Evolutionary conservation across 148 eudicot species (phyloP).

Genomic region (Persicaria maculosa): DNA sequence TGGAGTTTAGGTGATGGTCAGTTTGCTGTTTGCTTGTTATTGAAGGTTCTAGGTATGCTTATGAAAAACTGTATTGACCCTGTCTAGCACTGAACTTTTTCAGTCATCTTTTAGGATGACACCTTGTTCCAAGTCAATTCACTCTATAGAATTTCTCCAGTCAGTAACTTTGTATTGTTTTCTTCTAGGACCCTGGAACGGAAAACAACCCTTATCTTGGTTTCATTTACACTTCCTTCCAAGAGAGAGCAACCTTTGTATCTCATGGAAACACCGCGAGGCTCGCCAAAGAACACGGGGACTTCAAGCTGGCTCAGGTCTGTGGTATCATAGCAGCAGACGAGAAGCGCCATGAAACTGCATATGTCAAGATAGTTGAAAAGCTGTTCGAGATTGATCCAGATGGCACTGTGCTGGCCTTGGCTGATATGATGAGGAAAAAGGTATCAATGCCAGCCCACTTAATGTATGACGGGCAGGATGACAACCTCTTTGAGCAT

Average conservation of each 20-base stretch:
- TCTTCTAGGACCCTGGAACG: constrained; percentile 28
- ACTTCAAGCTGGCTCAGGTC: constrained; percentile 31
- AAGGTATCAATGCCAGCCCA: constrained; percentile 42
- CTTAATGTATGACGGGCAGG: constrained; percentile 37
- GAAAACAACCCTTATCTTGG: constrained; percentile 47
- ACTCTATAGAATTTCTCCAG: neutral
- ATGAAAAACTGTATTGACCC: no score
- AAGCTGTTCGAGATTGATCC: constrained; percentile 48
- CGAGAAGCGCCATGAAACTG: constrained; percentile 43
- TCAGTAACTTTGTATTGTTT: neutral
- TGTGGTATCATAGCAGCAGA: constrained; percentile 47
- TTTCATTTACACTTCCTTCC: constrained; percentile 49
- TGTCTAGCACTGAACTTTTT: no score
- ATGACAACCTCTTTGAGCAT: constrained; percentile 38
- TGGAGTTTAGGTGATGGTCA: neutral
- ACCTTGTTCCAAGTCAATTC: neutral
- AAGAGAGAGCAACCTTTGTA: constrained; percentile 47
- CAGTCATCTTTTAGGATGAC: no score
- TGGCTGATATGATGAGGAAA: constrained; percentile 49
- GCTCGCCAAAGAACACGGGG: constrained; percentile 40
- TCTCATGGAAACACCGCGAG: constrained; percentile 44
- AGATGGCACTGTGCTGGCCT: constrained; percentile 25
- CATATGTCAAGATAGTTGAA: constrained; percentile 42
- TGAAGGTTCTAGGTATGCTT: no score
- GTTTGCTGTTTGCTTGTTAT: neutral